Evolutionary conservation across 2,329 filamentous ascomycete species (phyloP).

Genomic region (Neopestalotiopsis sp.): DNA sequence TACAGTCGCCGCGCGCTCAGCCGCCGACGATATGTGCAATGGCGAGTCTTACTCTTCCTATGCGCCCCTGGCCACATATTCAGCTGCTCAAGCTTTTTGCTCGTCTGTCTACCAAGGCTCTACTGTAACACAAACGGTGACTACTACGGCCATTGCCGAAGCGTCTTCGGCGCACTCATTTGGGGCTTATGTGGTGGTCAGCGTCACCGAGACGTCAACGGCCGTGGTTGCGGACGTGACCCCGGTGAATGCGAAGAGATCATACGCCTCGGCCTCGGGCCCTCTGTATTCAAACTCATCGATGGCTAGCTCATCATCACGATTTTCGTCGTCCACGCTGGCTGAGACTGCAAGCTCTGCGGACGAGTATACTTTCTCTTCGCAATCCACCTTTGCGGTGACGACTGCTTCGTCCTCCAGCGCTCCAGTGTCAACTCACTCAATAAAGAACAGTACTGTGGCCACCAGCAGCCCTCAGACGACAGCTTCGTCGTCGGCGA

Average conservation of each 20-base stretch:
- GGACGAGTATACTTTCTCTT: neutral
- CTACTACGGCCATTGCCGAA: neutral
- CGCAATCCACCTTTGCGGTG: neutral
- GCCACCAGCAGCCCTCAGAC: neutral
- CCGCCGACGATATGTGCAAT: neutral
- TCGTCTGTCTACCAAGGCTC: neutral
- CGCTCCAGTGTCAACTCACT: neutral
- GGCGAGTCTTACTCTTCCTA: neutral
- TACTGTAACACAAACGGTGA: neutral
- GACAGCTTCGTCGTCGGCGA: neutral
- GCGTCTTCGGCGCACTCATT: neutral
- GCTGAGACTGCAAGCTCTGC: neutral
- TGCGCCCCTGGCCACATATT: neutral
- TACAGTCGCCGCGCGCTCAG: neutral
- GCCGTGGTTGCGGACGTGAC: neutral
- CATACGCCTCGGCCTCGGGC: neutral
- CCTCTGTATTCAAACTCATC: neutral
- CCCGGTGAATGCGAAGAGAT: neutral
- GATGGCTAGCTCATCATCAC: neutral
- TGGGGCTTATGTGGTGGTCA: neutral
- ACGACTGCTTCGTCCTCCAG: neutral
- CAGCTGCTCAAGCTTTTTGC: conserved; percentile 2
- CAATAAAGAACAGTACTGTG: neutral
- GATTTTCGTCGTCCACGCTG: neutral
- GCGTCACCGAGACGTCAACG: conserved; percentile 3